These are phyloP conservation scores for Fistulinella staudtii DNA, from an alignment of 1,284 basidiomycete species.

Conservation along the genomic window DNA sequence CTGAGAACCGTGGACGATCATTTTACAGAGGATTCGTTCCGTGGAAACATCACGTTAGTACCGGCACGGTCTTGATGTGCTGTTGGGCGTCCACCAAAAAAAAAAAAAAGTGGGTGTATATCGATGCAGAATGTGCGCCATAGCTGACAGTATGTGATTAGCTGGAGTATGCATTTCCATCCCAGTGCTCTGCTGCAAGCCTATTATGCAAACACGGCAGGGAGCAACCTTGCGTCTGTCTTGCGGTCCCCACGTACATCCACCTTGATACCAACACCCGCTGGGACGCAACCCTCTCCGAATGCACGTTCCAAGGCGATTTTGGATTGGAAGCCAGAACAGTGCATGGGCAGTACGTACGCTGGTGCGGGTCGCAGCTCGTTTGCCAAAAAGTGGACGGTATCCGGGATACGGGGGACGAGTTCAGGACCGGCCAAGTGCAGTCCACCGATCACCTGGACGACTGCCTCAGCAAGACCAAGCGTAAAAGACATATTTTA, in stretches of 20 bases:
- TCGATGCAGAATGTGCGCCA: no score
- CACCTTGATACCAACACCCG: slow-evolving; percentile 67
- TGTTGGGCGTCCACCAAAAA: no score
- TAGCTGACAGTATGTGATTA: no score
- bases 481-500: slow-evolving; percentile 17
- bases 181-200: no score
- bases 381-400: slow-evolving; percentile 65
- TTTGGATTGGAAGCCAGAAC: slow-evolving; percentile 72
- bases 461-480: not conserved
- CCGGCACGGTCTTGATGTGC: no score
- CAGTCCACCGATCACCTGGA: slow-evolving; percentile 71
- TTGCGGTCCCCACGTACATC: slow-evolving; percentile 44
- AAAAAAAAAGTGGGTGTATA: no score
- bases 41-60: slow-evolving; percentile 1
- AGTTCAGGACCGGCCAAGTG: slow-evolving; percentile 71
- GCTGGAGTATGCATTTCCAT: no score
- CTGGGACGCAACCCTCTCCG: slow-evolving; percentile 71
- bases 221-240: slow-evolving; percentile 37
- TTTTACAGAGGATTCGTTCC: slow-evolving; percentile 16
- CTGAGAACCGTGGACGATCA: slow-evolving; percentile 43
- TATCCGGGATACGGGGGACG: slow-evolving; percentile 58
- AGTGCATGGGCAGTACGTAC: slow-evolving; percentile 80
- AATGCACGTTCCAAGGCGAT: slow-evolving; percentile 62
- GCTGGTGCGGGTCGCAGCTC: slow-evolving; percentile 58
- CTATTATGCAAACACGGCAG: slow-evolving; percentile 18